Evolutionary conservation across 2,329 filamentous ascomycete species (phyloP), one percentile per base, ranked within the genome.

Genomic region (Hypomyces perniciosus): DNA sequence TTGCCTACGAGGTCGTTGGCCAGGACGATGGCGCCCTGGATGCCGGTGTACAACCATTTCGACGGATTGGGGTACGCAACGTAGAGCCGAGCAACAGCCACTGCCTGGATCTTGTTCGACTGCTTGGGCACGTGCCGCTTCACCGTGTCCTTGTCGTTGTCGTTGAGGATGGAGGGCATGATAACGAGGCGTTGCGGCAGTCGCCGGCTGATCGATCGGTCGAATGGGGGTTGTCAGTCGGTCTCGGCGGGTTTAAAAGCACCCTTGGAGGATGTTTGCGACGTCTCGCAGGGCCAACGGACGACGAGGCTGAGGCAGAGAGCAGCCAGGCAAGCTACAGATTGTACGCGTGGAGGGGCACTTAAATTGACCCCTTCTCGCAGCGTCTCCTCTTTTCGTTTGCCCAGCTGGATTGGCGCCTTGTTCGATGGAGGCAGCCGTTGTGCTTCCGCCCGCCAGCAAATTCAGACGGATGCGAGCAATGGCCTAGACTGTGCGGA

Each of bases 61-160:
- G 84, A 80, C 56, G 79, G 80, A 72, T 93, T 83, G 9, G 93
- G 93, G 65, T 95, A 88, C 62, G 92, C 91, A 65, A 97, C 83
- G 71, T 96, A 97, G 60, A 99, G 84, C 65, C 87, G 86, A 55
- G 90, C 92, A 59, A 97, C 91, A 54, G 89, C 93, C 58, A 95
- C 92, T 55, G 91, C 90, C 59, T 95, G 88, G 70, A 99, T 97
- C 78, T 97, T 97, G 83, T 97, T 99, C 63, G 85, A 84, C 57
- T 90, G 83, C 70, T 95, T 96, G 55, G 93, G 92, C 49, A 99
- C 89, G 61, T 86, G 87, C 67, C 93, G 86, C 76, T 95, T 95
- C 71, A 99, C 91, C 54, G 85, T 95, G 73, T 95, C 88, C 79
- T 95, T 96, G 75, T 99, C 93, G 64, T 91, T 86, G 65, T 96